Percentiles rank a stretch among this genome's conserved stretches.
Evolutionary conservation across 495 filamentous ascomycete species (phyloP).

Genomic region (Xylaria curta): DNA sequence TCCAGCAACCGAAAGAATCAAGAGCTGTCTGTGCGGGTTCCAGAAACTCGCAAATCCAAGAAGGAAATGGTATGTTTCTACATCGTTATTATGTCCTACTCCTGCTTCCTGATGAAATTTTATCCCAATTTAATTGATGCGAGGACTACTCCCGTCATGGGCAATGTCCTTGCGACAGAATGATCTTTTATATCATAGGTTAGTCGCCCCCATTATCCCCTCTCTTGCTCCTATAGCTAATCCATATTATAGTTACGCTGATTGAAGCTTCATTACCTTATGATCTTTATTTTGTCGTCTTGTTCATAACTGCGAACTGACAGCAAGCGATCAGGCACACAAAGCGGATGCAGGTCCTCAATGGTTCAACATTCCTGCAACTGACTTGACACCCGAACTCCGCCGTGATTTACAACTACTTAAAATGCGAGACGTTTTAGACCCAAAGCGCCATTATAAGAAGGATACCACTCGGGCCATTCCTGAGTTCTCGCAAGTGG

Average conservation of each 20-base stretch:
- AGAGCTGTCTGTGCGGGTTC: constrained; percentile 49
- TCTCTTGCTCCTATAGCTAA: constrained; percentile 30
- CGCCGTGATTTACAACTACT: constrained; percentile 87
- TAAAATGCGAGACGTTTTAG: constrained; percentile 85
- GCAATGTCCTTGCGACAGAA: constrained; percentile 70
- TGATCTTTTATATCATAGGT: constrained; percentile 56
- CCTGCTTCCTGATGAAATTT: constrained; percentile 50
- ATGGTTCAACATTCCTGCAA: constrained; percentile 88
- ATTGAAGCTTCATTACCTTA: constrained; percentile 51
- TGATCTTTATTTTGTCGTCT: constrained; percentile 22
- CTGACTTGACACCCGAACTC: constrained; percentile 80
- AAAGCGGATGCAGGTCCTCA: constrained; percentile 55
- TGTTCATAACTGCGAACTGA: constrained; percentile 31
- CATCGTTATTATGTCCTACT: neutral
- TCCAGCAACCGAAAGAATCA: constrained; percentile 33
- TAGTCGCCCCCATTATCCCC: neutral
- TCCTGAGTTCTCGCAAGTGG: constrained; percentile 86
- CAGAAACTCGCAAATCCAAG: constrained; percentile 41
- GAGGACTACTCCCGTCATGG: constrained; percentile 72
- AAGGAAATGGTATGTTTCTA: constrained; percentile 50
- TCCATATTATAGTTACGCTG: constrained; percentile 97
- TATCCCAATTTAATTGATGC: constrained; percentile 53
- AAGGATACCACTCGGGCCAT: constrained; percentile 69
- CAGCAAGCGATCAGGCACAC: constrained; percentile 39
- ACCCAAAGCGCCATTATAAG: constrained; percentile 90